Evolutionary conservation across 2,329 filamentous ascomycete species (phyloP), one percentile per base, ranked within the genome.

Genomic region (Epicoccum nigrum): DNA sequence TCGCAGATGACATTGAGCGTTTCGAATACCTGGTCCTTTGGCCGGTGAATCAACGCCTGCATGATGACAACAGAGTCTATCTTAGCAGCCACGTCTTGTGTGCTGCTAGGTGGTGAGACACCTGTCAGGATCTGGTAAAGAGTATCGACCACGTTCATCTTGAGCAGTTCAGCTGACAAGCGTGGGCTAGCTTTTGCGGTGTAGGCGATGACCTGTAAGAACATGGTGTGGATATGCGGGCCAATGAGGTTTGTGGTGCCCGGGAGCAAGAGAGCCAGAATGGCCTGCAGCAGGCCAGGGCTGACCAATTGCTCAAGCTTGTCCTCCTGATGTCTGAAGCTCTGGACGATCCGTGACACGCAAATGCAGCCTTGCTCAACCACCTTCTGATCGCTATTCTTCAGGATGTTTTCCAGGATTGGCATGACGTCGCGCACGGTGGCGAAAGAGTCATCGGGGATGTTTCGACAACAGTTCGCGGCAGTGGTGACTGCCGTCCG

Each of bases 1-100:
- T 99, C 94, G 77, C 94, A 97, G 58, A 99, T 92, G 58, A 99
- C 92, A 70, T 97, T 97, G 57, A 99, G 82, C 1, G 95, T 97
- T 77, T 99, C 94, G 62, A 93, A 94, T 15, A 99, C 90, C 74
- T 99, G 94, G 62, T 99, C 95, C 49, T 92, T 87, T 6, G 94
- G 94, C 32, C 93, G 87, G 69, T 97, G 94, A 44, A 99, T 96
- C 57, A 99, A 81, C 30, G 95, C 92, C 76, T 99, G 94, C 95
- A 99, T 99, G 65, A 99, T 94, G 37, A 99, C 85, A 47, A 97
- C 93, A 68, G 92, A 96, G 74, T 97, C 93, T 58, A 97, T 88
- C 75, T 95, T 96, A 30, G 85, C 88, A 23, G 86, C 88, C 50
- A 91, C 84, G 70, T 93, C 87, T 28, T 92, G 86, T 1, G 83